Base-by-base conservation (phyloP, 768 basidiomycete genomes). In the Collybia sordida region DNA sequence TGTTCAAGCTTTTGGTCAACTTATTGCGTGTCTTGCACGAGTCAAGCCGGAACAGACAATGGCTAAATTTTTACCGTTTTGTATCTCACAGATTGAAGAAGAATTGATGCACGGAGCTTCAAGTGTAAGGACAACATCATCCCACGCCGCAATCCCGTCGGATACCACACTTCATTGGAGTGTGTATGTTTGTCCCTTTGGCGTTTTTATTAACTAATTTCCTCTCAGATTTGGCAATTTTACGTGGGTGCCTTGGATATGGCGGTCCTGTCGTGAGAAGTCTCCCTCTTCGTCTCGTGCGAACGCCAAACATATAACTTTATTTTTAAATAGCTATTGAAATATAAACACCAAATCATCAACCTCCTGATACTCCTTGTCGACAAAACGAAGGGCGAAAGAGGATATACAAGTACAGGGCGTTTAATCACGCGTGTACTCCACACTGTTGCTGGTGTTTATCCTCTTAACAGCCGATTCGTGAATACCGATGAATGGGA, bases 161-260 rank as follows among this genome's bases (percentile, higher is more conserved):
- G 90, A 93, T 57, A 92, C 90, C 5, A 93, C 92, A 6, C 72
- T 98, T 45, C 94, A 97, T 64, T 97, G 94, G 90, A 94, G 91
- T 92, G 59, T 69, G 84, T 59, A 45, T 25, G 42, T 25, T 42
- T 11, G 31, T 6, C 31, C 9, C 9, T 27, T 9, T 11, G 3
- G 31, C n/a, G 5, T 31, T 31, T 6, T 14, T 31, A 11, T 31
- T 11, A 31, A 14, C 31, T 31, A 31, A 31, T 31, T 12, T 3
- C 27, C 25, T 17, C 9, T 6, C 55, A 91, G 90, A 93, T 65
- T 77, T 94, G 66, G 76, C 86, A 5, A 88, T 96, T 35, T 73
- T 96, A 19, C 82, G 89, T 38, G 93, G 90, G 38, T 88, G 87
- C 57, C 77, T 94, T 43, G 89, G 86, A 3, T 86, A 86, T 59